Base-by-base conservation (phyloP, 208 protist species). In the Trypanosoma brucei region DNA sequence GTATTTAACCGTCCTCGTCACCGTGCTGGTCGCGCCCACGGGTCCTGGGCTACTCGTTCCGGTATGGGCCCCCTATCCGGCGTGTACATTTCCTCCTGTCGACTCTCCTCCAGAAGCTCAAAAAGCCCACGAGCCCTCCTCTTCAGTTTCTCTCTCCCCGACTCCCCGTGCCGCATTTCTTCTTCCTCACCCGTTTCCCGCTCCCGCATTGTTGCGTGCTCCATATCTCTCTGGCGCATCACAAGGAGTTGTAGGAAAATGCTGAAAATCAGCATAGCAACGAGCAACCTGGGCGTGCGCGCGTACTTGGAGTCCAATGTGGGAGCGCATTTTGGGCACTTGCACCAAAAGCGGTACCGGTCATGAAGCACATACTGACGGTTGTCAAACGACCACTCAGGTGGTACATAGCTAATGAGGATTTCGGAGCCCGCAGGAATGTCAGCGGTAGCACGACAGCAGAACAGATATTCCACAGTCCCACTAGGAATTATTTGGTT, bases 331-430 rank as follows among this genome's bases (percentile, higher is more conserved):
- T 84, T 86, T 39, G 85, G 81, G 70, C 89, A 95, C 59, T 91
- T 91, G 72, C 89, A 95, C 81, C 85, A 90, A 52, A 95, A 95
- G 30, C 73, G 75, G 69, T 95, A 95, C 56, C 85, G 89, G 56
- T 95, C 89, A 75, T 92, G 86, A 40, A 95, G 68, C n/a, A 95
- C 89, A 66, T 95, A 88, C 72, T 95, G 89, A 31, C 89, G 83
- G 64, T 91, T 88, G 68, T 95, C 86, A 62, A 91, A 95, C 51
- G 72, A 76, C 86, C 89, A 95, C 14, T 72, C 63, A 38, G 83
- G 70, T 6, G 89, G 89, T 14, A 95, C 76, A 64, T 95, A 95
- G 74, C 79, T 87, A 63, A 95, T 92, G 33, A 91, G 60, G 11
- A 95, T 76, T 60, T 95, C 83, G 33, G 88, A 75, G 2, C 86